phyloP scores from a whole-genome alignment of 768 basidiomycete genomes.

The Collybia mongolica region DNA sequence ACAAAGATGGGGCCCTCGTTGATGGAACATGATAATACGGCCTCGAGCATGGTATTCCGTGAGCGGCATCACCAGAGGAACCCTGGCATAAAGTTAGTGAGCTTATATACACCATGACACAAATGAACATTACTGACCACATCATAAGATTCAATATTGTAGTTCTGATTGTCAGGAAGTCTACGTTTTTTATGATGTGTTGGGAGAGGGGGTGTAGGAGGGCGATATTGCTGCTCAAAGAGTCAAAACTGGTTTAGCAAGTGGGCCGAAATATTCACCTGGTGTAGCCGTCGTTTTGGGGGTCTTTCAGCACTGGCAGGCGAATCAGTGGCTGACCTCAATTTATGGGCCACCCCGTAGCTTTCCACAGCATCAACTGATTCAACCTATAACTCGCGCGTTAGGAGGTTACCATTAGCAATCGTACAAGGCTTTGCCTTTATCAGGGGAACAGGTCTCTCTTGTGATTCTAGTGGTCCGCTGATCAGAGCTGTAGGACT shows the following conservation, averaged over 20 bases:
- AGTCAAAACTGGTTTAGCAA: background rate
- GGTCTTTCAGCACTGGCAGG: conserved; percentile 10
- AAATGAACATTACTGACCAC: background rate
- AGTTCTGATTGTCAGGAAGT: conserved; percentile 16
- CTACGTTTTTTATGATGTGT: conserved; percentile 31
- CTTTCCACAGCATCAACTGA: too few relatives aligned
- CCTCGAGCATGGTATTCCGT: background rate
- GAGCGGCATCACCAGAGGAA: background rate
- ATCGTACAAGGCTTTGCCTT: too few relatives aligned
- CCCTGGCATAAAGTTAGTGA: conserved; percentile 3
- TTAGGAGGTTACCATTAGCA: too few relatives aligned
- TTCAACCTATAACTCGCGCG: too few relatives aligned
- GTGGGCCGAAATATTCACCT: conserved; percentile 11
- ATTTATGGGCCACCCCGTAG: background rate
- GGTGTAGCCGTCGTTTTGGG: conserved; percentile 19
- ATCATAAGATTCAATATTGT: background rate
- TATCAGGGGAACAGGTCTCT: background rate
- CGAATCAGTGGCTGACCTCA: conserved; percentile 1
- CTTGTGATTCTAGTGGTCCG: background rate
- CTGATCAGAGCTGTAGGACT: conserved; percentile 1
- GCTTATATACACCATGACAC: too few relatives aligned
- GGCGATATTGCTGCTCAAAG: conserved; percentile 45
- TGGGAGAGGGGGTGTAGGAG: conserved; percentile 55
- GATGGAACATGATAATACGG: conserved; percentile 3
- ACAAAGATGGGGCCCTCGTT: conserved; percentile 10